Evolutionary conservation across 2,329 filamentous ascomycete species (phyloP), one percentile per base, ranked within the genome.

Genomic region (Neofusicoccum umdonicola): DNA sequence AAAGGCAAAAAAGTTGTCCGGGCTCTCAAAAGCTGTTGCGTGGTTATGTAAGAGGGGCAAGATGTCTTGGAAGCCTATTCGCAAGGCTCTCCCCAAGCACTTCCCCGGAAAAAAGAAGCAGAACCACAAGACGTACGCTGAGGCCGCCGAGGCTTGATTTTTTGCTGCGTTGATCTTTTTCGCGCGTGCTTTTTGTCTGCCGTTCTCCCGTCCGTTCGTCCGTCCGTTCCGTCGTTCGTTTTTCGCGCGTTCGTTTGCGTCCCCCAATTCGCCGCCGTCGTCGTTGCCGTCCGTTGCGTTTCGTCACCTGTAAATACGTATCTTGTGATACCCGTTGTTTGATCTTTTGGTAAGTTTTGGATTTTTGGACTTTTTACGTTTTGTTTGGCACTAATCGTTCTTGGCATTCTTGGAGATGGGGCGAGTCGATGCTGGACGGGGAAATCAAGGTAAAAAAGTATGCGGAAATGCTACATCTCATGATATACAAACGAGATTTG

Each of bases 1-100:
- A 87, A 86, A 74, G 73, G 87, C 37, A 72, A 91, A 7, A 85
- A 81, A 74, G 72, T 91, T 41, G 72, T 90, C 68, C 84, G 82
- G 72, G 88, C 88, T 78, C 74, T 92, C 74, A 87, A 88, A 75
- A 78, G 81, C 45, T 93, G 90, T 78, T 93, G 90, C 80, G 80
- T 86, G 44, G 85, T 94, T 71, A 93, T 93, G 90, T 94, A 63
- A 63, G 50, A 63, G 45, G 62, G 39, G 37, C 17, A 31, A 31
- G 27, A 31, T 31, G 27, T 31, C 27, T 31, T 57, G 52, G 52
- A 44, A 44, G 39, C 52, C 52, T 11, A 37, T 57, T 39, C 52
- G 52, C 52, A 44, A 44, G 52, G 39, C 39, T 19, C 39, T 57
- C 3, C 52, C 52, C 52, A 57, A 57, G 52, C 41, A 44, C n/a